A percentile compares a stretch with the other conserved stretches of the same genome.
Conservation (phyloP, 306 rosid species). For the Dryas drummondii region DNA sequence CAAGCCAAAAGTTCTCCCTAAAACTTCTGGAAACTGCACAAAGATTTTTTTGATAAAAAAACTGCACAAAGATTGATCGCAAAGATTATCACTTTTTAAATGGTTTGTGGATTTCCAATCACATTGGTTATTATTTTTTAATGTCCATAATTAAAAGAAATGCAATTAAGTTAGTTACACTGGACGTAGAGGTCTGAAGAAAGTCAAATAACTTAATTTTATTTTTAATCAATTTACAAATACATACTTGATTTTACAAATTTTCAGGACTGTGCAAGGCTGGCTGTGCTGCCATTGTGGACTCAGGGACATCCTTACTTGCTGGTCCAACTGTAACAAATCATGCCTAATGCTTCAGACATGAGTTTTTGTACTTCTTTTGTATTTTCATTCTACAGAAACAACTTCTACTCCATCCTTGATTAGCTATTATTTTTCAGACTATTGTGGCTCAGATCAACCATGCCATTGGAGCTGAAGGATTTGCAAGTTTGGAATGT, state of each 20-base stretch:
- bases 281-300: conserved; percentile 66
- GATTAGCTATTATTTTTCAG: conserved; percentile 38
- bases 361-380: not conserved
- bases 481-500: conserved; percentile 60
- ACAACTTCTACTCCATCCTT: conserved; percentile 13
- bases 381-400: not conserved
- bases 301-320: conserved; percentile 64
- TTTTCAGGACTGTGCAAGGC: conserved; percentile 54
- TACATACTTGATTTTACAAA: conserved; percentile 9
- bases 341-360: conserved; percentile 20
- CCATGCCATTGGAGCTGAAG: conserved; percentile 76
- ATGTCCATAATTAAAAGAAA: too few relatives aligned
- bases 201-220: not conserved
- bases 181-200: not conserved
- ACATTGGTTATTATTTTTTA: too few relatives aligned
- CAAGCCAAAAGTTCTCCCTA: conserved; percentile 9
- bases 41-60: too few relatives aligned
- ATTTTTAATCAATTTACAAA: not conserved
- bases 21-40: not conserved
- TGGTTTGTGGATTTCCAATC: too few relatives aligned
- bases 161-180: too few relatives aligned
- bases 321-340: conserved; percentile 73
- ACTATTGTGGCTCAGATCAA: conserved; percentile 69
- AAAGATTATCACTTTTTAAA: too few relatives aligned
- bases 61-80: too few relatives aligned